These are phyloP conservation scores for Starmerella apis DNA, from an alignment of 805 yeast species.

Conservation along the genomic window DNA sequence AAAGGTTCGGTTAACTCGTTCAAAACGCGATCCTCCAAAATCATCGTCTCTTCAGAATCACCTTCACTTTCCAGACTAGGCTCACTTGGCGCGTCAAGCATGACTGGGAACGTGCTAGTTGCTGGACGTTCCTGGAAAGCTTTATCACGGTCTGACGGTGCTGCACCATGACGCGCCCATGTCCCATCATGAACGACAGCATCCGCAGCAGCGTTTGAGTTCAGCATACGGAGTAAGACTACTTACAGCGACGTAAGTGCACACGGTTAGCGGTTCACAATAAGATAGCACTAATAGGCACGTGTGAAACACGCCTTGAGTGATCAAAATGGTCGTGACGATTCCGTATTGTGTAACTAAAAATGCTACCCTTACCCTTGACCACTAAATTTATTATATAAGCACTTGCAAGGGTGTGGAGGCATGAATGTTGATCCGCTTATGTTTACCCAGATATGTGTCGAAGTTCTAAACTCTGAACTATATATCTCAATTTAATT, in stretches of 20 bases:
- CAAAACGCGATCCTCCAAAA: constrained; percentile 12
- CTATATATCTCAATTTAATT: too few relatives aligned
- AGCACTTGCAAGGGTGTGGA: too few relatives aligned
- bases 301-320: not conserved
- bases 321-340: not conserved
- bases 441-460: too few relatives aligned
- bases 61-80: not conserved
- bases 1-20: constrained; percentile 34
- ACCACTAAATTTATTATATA: too few relatives aligned
- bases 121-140: not conserved
- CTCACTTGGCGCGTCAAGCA: not conserved
- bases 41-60: constrained; percentile 15
- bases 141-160: not conserved
- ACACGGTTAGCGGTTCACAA: not conserved
- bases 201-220: not conserved
- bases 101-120: not conserved
- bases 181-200: not conserved
- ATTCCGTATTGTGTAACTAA: not conserved
- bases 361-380: not conserved
- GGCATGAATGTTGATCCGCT: too few relatives aligned
- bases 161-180: not conserved
- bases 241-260: not conserved
- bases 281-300: not conserved
- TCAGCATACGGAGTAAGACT: not conserved
- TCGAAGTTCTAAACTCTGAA: too few relatives aligned